Evolutionary conservation across 2,329 filamentous ascomycete species (phyloP), one percentile per base, ranked within the genome.

Genomic region (Beauveria sp.): DNA sequence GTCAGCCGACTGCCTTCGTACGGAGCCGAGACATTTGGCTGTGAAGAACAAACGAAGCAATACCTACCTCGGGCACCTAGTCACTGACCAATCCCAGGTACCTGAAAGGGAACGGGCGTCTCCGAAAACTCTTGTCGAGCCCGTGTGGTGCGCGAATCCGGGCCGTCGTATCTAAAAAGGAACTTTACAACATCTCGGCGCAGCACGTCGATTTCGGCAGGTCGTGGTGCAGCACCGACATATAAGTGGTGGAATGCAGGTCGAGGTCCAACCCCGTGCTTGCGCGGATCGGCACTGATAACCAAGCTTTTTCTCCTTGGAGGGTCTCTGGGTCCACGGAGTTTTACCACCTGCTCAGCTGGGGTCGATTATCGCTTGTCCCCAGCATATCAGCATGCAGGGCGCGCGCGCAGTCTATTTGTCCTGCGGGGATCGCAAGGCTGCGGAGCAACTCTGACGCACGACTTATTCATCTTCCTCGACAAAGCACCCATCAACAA

Each of bases 181-280:
- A 9, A n/a, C 14, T 20, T 22, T 14, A 14, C 8, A 51, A 6
- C n/a, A 30, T n/a, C 16, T 30, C 56, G 56, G 56, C 47, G 37
- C 56, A 59, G 46, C 8, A 5, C 4, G 18, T 53, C 57, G 48
- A 46, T 59, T 59, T 18, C 28, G 48, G 57, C 57, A 59, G 57
- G 57, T 59, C 57, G 57, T 59, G 57, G 57, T 54, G 40, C 48
- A 53, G 57, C 40, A 59, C 24, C 28, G 48, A 18, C 57, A 40
- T 47, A 41, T 53, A 47, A 59, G 57, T 59, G 57, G 57, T 59
- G 57, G 57, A 50, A 53, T 46, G 57, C 40, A 14, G 37, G 22
- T 16, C 28, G 40, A 48, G 20, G 6, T 24, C 37, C 24, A 52
- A 44, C 37, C 56, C 34, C 46, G 18, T 30, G 56, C 47, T 30